A percentile compares a stretch with the other conserved stretches of the same genome.
phyloP scores from a whole-genome alignment of 2,329 filamentous ascomycete species.

The Botryosphaeria dothidea region DNA sequence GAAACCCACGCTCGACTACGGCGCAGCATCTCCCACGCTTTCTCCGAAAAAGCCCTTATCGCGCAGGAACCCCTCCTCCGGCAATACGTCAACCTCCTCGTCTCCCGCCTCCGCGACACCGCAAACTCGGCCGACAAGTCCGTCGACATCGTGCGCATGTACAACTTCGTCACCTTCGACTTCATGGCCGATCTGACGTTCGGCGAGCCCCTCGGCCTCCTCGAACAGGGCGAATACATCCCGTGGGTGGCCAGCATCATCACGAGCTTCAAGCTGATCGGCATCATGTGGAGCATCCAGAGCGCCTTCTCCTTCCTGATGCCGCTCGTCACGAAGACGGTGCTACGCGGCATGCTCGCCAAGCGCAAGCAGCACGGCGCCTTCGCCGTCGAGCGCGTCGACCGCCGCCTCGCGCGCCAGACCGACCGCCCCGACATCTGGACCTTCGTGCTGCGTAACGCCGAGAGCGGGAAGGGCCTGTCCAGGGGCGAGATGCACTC shows the following conservation, averaged over 20 bases:
- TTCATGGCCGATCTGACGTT: slow-evolving; percentile 29
- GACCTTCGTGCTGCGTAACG: slow-evolving; percentile 38
- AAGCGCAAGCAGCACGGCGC: not conserved
- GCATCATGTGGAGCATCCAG: not conserved
- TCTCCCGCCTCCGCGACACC: slow-evolving; percentile 31
- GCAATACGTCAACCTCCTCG: slow-evolving; percentile 42
- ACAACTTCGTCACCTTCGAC: slow-evolving; percentile 28
- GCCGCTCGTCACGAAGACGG: not conserved
- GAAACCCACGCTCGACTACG: slow-evolving; percentile 43
- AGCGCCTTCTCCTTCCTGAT: not conserved
- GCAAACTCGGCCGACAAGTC: slow-evolving; percentile 22
- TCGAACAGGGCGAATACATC: slow-evolving; percentile 30
- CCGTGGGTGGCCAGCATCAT: slow-evolving; percentile 37
- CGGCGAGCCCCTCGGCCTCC: slow-evolving; percentile 31
- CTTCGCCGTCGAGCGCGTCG: slow-evolving; percentile 20
- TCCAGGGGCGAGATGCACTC: slow-evolving; percentile 39
- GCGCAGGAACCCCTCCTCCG: slow-evolving; percentile 43
- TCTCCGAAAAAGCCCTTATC: slow-evolving; percentile 40
- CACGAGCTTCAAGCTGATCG: slow-evolving; percentile 23
- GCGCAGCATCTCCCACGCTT: slow-evolving; percentile 41
- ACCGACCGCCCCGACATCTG: slow-evolving; percentile 35
- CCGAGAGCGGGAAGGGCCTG: slow-evolving; percentile 22
- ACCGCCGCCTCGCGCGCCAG: slow-evolving; percentile 26
- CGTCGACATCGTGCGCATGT: slow-evolving; percentile 38
- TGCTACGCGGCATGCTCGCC: not conserved